Conservation (phyloP, 2,329 filamentous ascomycete species). For the Calonectria multiphialidica region DNA sequence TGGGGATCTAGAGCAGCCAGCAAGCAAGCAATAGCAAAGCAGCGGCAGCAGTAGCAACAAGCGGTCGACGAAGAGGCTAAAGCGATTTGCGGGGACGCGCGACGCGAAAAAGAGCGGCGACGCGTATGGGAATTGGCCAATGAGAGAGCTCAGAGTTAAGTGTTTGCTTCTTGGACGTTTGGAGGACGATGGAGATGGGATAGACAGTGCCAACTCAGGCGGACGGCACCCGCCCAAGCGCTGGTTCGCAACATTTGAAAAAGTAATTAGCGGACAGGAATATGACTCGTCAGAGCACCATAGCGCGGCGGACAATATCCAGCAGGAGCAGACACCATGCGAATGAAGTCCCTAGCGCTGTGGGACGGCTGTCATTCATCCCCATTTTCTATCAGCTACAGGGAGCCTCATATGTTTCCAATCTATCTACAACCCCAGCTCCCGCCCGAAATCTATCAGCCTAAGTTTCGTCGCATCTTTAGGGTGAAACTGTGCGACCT, state of each 20-base stretch:
- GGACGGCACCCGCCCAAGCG: neutral
- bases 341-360: neutral
- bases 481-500: slow-evolving; percentile 75
- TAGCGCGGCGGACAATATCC: neutral
- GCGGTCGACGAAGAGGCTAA: slow-evolving; percentile 41
- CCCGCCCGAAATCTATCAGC: slow-evolving; percentile 73
- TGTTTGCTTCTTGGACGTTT: slow-evolving; percentile 32
- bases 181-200: neutral
- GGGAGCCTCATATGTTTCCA: neutral
- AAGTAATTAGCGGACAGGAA: neutral
- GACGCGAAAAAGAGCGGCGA: slow-evolving; percentile 42
- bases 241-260: neutral
- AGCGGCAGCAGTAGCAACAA: slow-evolving; percentile 3
- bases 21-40: too few species aligned
- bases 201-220: neutral
- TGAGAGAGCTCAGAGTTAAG: slow-evolving; percentile 34
- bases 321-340: neutral
- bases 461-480: slow-evolving; percentile 70
- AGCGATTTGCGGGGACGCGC: slow-evolving; percentile 44
- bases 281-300: neutral
- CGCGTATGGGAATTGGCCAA: slow-evolving; percentile 46
- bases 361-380: neutral
- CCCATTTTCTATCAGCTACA: neutral
- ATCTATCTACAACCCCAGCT: slow-evolving; percentile 64
- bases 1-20: neutral